phyloP scores from a whole-genome alignment of 176 grass and related monocot genomes.

The Oryza punctata region DNA sequence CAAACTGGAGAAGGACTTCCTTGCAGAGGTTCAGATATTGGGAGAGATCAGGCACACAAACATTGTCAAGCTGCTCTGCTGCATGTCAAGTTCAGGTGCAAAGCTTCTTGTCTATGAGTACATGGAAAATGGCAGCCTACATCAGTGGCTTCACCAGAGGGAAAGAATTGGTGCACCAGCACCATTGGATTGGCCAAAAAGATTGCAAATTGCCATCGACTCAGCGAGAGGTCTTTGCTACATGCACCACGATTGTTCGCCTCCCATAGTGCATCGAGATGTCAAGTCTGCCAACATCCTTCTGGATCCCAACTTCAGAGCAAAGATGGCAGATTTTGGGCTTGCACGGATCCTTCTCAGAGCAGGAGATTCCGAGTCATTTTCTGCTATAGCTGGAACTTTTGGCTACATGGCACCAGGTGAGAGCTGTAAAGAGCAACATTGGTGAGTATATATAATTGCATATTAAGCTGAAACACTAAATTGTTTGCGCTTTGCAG shows the following conservation, averaged over 20 bases:
- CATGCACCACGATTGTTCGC: constrained; percentile 66
- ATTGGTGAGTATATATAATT: constrained; percentile 13
- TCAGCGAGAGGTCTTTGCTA: constrained; percentile 62
- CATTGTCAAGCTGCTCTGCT: constrained; percentile 68
- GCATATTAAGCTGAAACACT: neutral
- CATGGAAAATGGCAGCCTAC: constrained; percentile 68
- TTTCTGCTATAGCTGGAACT: constrained; percentile 58
- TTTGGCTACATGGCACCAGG: constrained; percentile 90
- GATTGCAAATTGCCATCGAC: constrained; percentile 62
- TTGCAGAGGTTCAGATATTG: constrained; percentile 57
- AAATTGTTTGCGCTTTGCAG: constrained; percentile 33
- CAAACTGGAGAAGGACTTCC: constrained; percentile 65
- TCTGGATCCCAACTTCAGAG: constrained; percentile 55
- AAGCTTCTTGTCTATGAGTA: constrained; percentile 78
- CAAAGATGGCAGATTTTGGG: constrained; percentile 75
- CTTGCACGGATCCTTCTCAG: constrained; percentile 59
- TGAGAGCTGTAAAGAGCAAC: constrained; percentile 27
- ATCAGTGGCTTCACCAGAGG: constrained; percentile 52
- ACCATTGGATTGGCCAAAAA: constrained; percentile 51
- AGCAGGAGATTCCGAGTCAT: constrained; percentile 40
- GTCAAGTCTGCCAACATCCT: constrained; percentile 86
- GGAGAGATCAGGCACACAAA: constrained; percentile 61
- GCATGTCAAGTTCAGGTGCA: constrained; percentile 39
- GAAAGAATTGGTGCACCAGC: constrained; percentile 5
- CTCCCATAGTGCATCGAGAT: constrained; percentile 63